These are phyloP conservation scores for Macadamia tetraphylla DNA, from an alignment of 164 flowering plant genomes.

Conservation along the genomic window DNA sequence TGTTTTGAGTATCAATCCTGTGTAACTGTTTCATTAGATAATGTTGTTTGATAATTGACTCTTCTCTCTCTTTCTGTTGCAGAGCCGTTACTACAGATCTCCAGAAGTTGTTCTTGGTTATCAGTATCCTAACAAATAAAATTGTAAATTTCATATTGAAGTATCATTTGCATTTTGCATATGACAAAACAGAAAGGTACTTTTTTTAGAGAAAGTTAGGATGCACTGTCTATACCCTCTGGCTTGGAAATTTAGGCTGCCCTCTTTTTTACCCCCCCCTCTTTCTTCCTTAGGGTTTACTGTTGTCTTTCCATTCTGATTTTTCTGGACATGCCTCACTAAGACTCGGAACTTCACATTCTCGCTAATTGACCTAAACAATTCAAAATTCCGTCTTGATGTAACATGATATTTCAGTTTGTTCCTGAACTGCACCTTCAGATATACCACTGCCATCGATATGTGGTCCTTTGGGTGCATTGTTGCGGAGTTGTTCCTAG, in stretches of 20 bases:
- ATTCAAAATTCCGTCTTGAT: not conserved
- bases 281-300: too few species aligned
- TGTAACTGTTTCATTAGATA: not conserved
- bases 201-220: not conserved
- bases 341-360: too few species aligned
- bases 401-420: slow-evolving; percentile 9
- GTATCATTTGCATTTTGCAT: not conserved
- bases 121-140: slow-evolving; percentile 73
- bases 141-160: not conserved
- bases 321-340: too few species aligned
- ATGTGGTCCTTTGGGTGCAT: slow-evolving; percentile 99
- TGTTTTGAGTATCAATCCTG: not conserved
- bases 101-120: slow-evolving; percentile 99
- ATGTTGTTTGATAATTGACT: not conserved
- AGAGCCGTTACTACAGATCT: slow-evolving; percentile 98
- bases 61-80: slow-evolving; percentile 29
- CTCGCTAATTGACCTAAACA: too few species aligned
- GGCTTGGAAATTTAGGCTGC: too few species aligned
- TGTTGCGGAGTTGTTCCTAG: slow-evolving; percentile 91
- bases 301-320: too few species aligned
- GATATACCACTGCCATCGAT: slow-evolving; percentile 95
- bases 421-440: slow-evolving; percentile 40
- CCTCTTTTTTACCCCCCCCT: not conserved
- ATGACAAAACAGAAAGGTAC: not conserved
- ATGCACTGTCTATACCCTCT: not conserved